A percentile compares a stretch with the other conserved stretches of the same genome.
Evolutionary conservation across 176 grass and related monocot genomes (phyloP).

Genomic region (Avena atlantica): DNA sequence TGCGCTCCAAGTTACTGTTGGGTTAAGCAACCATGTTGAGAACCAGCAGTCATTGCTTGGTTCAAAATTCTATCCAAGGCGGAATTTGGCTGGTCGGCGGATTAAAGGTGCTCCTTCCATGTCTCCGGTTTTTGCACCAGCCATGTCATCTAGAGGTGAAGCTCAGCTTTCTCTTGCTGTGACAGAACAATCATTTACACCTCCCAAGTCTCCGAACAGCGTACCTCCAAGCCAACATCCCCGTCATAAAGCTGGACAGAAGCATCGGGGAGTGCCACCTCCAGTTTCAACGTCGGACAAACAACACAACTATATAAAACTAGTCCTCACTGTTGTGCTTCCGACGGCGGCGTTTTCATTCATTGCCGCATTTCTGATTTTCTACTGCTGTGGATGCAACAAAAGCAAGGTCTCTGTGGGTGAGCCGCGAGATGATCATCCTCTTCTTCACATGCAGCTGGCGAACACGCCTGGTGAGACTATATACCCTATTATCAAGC

Average conservation of each 20-base stretch:
- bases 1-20: slow-evolving; percentile 7
- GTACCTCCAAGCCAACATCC: slow-evolving; percentile 15
- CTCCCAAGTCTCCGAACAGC: slow-evolving; percentile 21
- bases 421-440: slow-evolving; percentile 55
- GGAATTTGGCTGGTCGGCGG: slow-evolving; percentile 27
- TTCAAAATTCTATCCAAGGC: slow-evolving; percentile 29
- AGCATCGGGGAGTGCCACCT: slow-evolving; percentile 30
- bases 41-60: neutral
- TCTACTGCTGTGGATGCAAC: slow-evolving; percentile 59
- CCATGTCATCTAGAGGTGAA: neutral
- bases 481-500: neutral
- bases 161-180: slow-evolving; percentile 26
- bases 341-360: slow-evolving; percentile 36
- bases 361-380: slow-evolving; percentile 47
- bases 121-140: slow-evolving; percentile 31
- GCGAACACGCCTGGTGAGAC: slow-evolving; percentile 39
- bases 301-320: slow-evolving; percentile 37
- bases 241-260: slow-evolving; percentile 14
- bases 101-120: slow-evolving; percentile 37
- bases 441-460: slow-evolving; percentile 55
- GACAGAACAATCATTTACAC: slow-evolving; percentile 10
- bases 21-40: slow-evolving; percentile 26
- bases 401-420: slow-evolving; percentile 58
- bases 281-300: slow-evolving; percentile 48
- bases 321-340: slow-evolving; percentile 43